phyloP scores from a whole-genome alignment of 2,329 filamentous ascomycete genomes.

The Escovopsis weberi region DNA sequence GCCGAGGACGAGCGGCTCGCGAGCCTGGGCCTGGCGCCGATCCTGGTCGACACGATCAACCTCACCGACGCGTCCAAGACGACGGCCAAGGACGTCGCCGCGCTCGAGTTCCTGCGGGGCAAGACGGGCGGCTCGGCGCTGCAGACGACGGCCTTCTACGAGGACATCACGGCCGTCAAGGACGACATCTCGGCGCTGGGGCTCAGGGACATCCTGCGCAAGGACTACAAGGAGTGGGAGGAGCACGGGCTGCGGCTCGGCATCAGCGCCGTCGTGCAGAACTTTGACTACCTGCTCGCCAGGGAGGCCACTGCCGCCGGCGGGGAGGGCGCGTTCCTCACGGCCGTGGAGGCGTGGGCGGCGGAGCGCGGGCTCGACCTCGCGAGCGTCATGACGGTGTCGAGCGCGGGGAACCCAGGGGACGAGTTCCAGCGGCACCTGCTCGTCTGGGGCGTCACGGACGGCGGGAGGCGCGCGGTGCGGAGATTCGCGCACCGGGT shows the following conservation, averaged over 20 bases:
- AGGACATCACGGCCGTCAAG: constrained; percentile 48
- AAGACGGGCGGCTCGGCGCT: constrained; percentile 29
- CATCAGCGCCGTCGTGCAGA: constrained; percentile 50
- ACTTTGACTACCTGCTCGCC: constrained; percentile 43
- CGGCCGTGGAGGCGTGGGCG: constrained; percentile 36
- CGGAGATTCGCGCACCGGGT: constrained; percentile 34
- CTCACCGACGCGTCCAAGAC: constrained; percentile 50
- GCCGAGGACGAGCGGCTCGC: constrained; percentile 45
- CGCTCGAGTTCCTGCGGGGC: constrained; percentile 44
- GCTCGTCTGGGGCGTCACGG: constrained; percentile 47
- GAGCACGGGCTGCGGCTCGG: constrained; percentile 44
- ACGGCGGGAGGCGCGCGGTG: constrained; percentile 33
- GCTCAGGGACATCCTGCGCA: constrained; percentile 55
- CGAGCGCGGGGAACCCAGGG: constrained; percentile 48
- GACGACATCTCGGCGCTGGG: constrained; percentile 47
- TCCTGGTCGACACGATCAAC: constrained; percentile 60
- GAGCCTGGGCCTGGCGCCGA: constrained; percentile 51
- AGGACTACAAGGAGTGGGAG: constrained; percentile 75
- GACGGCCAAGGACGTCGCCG: constrained; percentile 42
- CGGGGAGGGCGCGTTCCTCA: constrained; percentile 27
- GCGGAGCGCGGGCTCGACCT: constrained; percentile 46
- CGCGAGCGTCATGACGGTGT: constrained; percentile 57
- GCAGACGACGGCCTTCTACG: constrained; percentile 40
- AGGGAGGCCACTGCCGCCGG: constrained; percentile 16
- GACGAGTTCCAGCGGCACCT: constrained; percentile 51